Base-by-base conservation (phyloP, 139 green algal genomes). In the Pseudopediastrum boryanum region DNA sequence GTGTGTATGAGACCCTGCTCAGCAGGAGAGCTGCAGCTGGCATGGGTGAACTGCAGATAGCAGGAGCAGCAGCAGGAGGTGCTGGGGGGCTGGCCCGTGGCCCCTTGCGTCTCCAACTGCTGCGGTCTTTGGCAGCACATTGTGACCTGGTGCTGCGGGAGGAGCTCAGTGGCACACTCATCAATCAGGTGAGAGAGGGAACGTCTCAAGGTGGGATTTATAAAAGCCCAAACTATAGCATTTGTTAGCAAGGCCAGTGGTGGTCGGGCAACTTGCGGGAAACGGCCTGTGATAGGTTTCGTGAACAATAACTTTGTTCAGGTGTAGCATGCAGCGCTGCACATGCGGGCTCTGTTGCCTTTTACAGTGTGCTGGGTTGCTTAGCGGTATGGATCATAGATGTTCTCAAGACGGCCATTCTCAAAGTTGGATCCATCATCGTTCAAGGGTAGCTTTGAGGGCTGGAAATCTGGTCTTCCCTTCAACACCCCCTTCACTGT, bases 1-100 rank as follows among this genome's bases (percentile, higher is more conserved):
- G 79, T 6, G 65, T 84, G 56, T 87, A 87, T 51, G 85, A 89
- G 79, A 73, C 69, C 42, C 82, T 89, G 29, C 82, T 89, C 27
- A 62, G 76, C 1, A 65, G 50, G 31, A 35, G 79, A 0, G 42
- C 65, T 16, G 39, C 71, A 1, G 50, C 64, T 33, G 52, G 78
- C 44, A 19, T 51, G 42, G 39, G 38, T 19, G 71, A 31, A 33
- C 63, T 52, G 39, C 35, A 27, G 72, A 63, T 83, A 56, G 50
- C 68, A 77, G 64, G 84, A 8, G 71, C 88, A 46, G 72, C 77
- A 72, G 65, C 79, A 33, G 69, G 77, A 31, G 48, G 39, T 21
- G n/a, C 23, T 74, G 79, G 82, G 85, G 65, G 79, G 43, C 77
- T 79, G 79, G 48, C 85, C 25, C 43, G 75, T 19, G 54, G 29